These are phyloP conservation scores for Ceratobasidium sp. DNA, from an alignment of 1,284 basidiomycete genomes.

Conservation along the genomic window DNA sequence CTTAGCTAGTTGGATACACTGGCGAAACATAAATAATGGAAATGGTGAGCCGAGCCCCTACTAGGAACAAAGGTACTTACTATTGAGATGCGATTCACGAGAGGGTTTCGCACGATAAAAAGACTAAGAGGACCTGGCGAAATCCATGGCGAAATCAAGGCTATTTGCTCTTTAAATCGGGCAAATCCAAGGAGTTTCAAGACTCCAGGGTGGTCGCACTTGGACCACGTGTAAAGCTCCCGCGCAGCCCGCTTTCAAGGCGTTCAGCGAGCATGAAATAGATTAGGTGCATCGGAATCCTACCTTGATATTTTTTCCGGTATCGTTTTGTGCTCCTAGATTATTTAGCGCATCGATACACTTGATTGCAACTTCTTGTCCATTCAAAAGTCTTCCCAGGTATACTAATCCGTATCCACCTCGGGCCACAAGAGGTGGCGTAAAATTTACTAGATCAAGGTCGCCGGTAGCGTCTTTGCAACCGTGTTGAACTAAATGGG, in stretches of 20 bases:
- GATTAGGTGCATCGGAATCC: not conserved
- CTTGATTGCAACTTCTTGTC: constrained; percentile 7
- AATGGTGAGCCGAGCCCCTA: not conserved
- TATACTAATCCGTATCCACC: constrained; percentile 15
- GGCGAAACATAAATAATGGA: not conserved
- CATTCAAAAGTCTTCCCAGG: not conserved
- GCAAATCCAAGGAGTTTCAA: constrained; percentile 11
- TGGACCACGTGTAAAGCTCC: constrained; percentile 31
- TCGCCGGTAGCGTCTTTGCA: constrained; percentile 5
- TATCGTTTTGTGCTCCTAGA: not conserved
- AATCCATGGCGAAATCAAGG: constrained; percentile 15
- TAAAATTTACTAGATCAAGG: not conserved
- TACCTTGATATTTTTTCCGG: not conserved
- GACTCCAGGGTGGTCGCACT: constrained; percentile 3
- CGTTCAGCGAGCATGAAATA: not conserved
- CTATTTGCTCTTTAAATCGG: not conserved
- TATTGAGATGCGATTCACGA: not conserved
- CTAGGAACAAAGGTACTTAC: not conserved
- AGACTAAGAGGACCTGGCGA: not conserved
- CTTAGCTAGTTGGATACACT: constrained; percentile 15
- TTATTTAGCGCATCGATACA: not conserved
- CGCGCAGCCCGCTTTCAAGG: not conserved
- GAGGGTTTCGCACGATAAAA: not conserved
- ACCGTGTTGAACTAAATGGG: not conserved
- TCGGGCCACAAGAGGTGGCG: not conserved